A percentile compares a stretch with the other conserved stretches of the same genome.
Evolutionary conservation across 2,329 filamentous ascomycete genomes (phyloP).

Genomic region (Xylariaceae sp.): DNA sequence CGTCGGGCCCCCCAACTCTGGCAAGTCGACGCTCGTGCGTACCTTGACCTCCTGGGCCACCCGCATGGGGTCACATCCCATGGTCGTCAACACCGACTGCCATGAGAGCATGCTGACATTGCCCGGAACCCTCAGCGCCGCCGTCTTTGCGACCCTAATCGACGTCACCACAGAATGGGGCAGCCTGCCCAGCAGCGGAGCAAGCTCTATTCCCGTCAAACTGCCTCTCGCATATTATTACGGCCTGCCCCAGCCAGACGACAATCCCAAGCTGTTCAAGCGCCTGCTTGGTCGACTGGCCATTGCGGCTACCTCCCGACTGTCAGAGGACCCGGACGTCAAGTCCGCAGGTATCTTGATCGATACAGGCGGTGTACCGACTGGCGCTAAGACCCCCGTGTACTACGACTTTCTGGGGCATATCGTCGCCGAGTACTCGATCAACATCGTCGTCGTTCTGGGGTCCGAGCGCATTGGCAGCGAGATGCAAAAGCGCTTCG

Average conservation of each 20-base stretch:
- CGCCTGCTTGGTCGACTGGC: conserved; percentile 73
- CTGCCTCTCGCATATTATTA: conserved; percentile 88
- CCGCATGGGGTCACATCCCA: conserved; percentile 67
- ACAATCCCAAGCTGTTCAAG: conserved; percentile 69
- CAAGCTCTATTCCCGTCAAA: conserved; percentile 84
- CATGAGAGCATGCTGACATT: conserved; percentile 73
- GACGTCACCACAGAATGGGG: conserved; percentile 83
- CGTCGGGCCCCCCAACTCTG: conserved; percentile 70
- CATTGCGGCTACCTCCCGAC: conserved; percentile 69
- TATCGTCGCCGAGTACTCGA: conserved; percentile 57
- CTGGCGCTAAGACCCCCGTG: conserved; percentile 32
- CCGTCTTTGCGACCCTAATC: conserved; percentile 81
- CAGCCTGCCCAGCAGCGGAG: conserved; percentile 83
- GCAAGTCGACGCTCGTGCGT: conserved; percentile 79
- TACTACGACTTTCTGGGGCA: conserved; percentile 77
- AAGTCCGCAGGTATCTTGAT: conserved; percentile 76
- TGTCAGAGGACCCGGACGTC: conserved; percentile 70
- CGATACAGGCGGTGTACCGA: conserved; percentile 71
- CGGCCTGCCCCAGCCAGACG: conserved; percentile 68
- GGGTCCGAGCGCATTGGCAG: conserved; percentile 74
- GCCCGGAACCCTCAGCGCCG: conserved; percentile 78
- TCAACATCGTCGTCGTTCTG: conserved; percentile 78
- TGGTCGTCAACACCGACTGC: conserved; percentile 82
- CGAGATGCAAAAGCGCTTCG: conserved; percentile 69
- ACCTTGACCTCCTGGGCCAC: conserved; percentile 77